Evolutionary conservation across 345 rosid species (phyloP), one percentile per base, ranked within the genome.

Genomic region (Orychophragmus violaceus): DNA sequence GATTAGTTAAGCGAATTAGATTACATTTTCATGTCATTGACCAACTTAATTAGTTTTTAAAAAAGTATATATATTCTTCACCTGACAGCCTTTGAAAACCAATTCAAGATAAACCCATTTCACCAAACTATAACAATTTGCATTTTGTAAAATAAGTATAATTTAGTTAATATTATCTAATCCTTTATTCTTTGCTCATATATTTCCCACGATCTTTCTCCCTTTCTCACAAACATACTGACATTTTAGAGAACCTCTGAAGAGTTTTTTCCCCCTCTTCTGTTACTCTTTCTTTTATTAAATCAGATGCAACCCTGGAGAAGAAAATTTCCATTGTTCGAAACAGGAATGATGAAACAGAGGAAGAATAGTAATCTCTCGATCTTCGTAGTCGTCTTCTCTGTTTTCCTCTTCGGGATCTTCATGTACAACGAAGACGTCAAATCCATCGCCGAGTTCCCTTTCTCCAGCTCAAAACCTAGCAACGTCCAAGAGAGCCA

Each of bases 371-470:
- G 74, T 76, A 85, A 88, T 49, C 82, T 91, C 46, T 86, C 97
- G 0, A 75, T 87, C 13, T 91, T 83, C 49, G 83, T 81, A 33
- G 84, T 85, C 12, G 81, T 75, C 25, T 82, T 81, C 79, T 86
- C 97, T 4, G 74, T 88, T 0, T 82, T 90, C 50, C 80, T 93
- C 21, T 90, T 93, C 49, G 96, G 90, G 22, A 76, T 82, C 41
- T 83, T 87, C 79, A 79, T 87, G 80, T 87, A 87, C 71, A 82
- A 82, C 56, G 94, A 87, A 76, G 88, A 87, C 60, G 88, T 87
- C 32, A 85, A 83, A 67, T 93, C 97, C 44, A 84, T 90, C 0
- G 97, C 98, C 0, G 96, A 88, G 60, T 90, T 93, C 16, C 96
- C 98, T 29, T 90, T 93, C 76, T 90, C 97, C 0, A 70, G 29